Evolutionary conservation across 1,284 basidiomycete species (phyloP).

Genomic region (Somion occarium): DNA sequence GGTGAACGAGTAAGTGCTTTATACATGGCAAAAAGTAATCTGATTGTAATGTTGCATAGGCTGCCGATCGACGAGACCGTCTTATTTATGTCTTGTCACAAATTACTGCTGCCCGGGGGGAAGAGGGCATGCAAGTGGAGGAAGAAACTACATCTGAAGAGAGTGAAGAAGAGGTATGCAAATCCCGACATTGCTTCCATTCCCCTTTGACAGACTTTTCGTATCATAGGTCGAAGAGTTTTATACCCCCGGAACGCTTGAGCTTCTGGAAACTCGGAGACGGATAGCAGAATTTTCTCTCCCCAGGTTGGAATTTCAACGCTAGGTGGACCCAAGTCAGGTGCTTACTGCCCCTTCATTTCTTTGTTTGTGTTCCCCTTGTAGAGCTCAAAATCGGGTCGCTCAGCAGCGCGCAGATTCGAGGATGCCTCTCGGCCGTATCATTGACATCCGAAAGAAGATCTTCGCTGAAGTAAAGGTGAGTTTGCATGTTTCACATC

Average conservation of each 20-base stretch:
- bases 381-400: slow-evolving; percentile 90
- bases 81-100: slow-evolving; percentile 89
- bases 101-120: slow-evolving; percentile 78
- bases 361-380: slow-evolving; percentile 31
- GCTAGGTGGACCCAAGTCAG: slow-evolving; percentile 44
- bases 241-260: slow-evolving; percentile 88
- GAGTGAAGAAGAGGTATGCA: slow-evolving; percentile 73
- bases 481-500: slow-evolving; percentile 18
- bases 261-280: slow-evolving; percentile 80
- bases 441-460: slow-evolving; percentile 88
- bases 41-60: slow-evolving; percentile 36
- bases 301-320: slow-evolving; percentile 75
- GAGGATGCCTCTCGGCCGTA: slow-evolving; percentile 81
- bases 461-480: slow-evolving; percentile 90
- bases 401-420: slow-evolving; percentile 87
- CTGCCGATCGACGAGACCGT: slow-evolving; percentile 88
- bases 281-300: slow-evolving; percentile 90
- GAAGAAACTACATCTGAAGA: slow-evolving; percentile 58
- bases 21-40: slow-evolving; percentile 1
- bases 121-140: slow-evolving; percentile 67
- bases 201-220: background rate
- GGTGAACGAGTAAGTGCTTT: slow-evolving; percentile 81
- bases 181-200: background rate
- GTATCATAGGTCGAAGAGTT: slow-evolving; percentile 85
- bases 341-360: slow-evolving; percentile 66